Evolutionary conservation across 148 eudicot genomes (phyloP).

Genomic region (Amaranthus cruentus): DNA sequence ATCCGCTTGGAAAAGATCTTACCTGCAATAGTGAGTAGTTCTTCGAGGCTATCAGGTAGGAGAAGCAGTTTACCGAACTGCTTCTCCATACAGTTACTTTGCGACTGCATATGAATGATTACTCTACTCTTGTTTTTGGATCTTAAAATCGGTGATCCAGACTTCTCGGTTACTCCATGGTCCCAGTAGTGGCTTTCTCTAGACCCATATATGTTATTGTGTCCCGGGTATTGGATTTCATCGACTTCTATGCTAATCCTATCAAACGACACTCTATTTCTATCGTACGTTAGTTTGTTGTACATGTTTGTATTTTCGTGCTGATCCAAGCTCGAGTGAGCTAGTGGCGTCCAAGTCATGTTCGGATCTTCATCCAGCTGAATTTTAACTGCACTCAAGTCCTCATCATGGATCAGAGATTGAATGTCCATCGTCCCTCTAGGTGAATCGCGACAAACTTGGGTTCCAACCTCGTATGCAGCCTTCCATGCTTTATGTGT

Average conservation of each 20-base stretch:
- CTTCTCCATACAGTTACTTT: slow-evolving; percentile 20
- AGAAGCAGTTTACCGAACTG: slow-evolving; percentile 49
- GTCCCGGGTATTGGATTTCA: slow-evolving; percentile 18
- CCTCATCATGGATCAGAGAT: slow-evolving; percentile 28
- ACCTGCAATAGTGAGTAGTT: slow-evolving; percentile 63
- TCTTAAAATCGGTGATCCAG: slow-evolving; percentile 11
- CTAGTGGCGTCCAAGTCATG: slow-evolving; percentile 30
- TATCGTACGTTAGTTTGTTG: slow-evolving; percentile 23
- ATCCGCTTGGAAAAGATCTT: slow-evolving; percentile 22
- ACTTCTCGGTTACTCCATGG: slow-evolving; percentile 3
- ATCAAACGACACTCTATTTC: slow-evolving; percentile 25
- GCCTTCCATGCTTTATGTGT: slow-evolving; percentile 9
- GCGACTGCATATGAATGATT: slow-evolving; percentile 52
- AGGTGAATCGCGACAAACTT: slow-evolving; percentile 9
- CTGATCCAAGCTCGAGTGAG: slow-evolving; percentile 20
- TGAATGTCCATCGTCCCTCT: slow-evolving; percentile 15
- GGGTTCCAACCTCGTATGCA: slow-evolving; percentile 4
- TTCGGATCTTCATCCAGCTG: slow-evolving; percentile 32
- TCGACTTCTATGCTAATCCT: slow-evolving; percentile 32
- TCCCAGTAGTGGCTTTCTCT: slow-evolving; percentile 1
- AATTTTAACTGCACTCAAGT: slow-evolving; percentile 34
- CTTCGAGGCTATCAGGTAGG: slow-evolving; percentile 69
- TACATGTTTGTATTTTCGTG: slow-evolving; percentile 26
- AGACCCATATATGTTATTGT: slow-evolving; percentile 5
- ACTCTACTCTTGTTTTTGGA: slow-evolving; percentile 42